Evolutionary conservation across 768 basidiomycete genomes (phyloP), one percentile per base, ranked within the genome.

Genomic region (Agaricus blazei): DNA sequence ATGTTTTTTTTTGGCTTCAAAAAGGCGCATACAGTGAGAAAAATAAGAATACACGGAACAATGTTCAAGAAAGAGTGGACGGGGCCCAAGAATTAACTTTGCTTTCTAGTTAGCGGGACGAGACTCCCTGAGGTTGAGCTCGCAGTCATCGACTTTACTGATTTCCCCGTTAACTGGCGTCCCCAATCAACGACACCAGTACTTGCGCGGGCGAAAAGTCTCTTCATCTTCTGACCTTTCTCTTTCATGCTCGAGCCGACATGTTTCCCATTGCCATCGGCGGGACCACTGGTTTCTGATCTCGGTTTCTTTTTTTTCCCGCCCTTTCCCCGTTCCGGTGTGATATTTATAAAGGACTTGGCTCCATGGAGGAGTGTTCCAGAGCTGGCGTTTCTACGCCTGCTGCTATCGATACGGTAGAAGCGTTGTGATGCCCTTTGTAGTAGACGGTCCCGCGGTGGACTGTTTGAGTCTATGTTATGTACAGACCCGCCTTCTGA

Each of bases 261-360:
- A 48, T 37, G 38, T 5, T 46, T 44, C 34, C 34, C 50, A 26
- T 36, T 14, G 6, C 14, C 42, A 19, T 37, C 28, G 9, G 29
- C 41, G 28, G 41, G 14, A 46, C 36, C 27, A n/a, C 36, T 26
- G 12, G 11, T 51, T 28, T 38, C 28, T 23, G 36, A 12, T 31
- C 43, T 48, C 43, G 47, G 29, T 31, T 27, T 31, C 19, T 19
- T 19, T 34, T n/a, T 27, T 19, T 55, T 26, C 31, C 46, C 38
- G 19, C 49, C 28, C 19, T 54, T 59, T 53, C 24, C 24, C 52
- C 48, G 61, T 29, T 71, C 69, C 26, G 69, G 71, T 23, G 69
- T 70, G 51, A 75, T 69, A 55, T 73, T 67, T 31, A 75, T 75
- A 58, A 75, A 75, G 8, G 73, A 73, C 51, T 58, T 67, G 2